Conservation (phyloP, 441 rosid species). For the Syzygium syzygioides region DNA sequence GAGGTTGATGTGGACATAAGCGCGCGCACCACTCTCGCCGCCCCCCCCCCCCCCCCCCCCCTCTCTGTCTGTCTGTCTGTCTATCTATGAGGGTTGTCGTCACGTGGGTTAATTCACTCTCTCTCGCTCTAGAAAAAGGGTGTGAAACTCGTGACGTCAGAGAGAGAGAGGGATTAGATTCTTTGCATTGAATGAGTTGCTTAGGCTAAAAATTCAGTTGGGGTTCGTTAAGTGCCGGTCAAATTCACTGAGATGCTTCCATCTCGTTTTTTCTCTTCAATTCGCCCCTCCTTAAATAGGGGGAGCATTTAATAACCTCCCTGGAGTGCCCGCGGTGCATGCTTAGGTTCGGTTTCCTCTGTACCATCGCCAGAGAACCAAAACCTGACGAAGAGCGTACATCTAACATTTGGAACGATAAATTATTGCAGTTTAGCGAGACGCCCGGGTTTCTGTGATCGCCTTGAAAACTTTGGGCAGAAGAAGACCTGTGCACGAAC, state of each 20-base stretch:
- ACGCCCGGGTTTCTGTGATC: no score
- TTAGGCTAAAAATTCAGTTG: background rate
- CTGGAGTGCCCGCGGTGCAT: fast-evolving
- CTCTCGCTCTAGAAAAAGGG: background rate
- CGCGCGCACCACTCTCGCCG: background rate
- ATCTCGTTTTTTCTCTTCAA: background rate
- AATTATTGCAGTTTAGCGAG: fast-evolving
- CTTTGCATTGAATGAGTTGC: background rate
- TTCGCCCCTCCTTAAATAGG: background rate
- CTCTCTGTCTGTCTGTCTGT: background rate
- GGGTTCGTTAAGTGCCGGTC: background rate
- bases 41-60: no score
- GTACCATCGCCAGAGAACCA: no score
- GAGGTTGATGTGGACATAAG: background rate
- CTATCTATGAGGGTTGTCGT: background rate
- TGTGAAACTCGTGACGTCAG: background rate
- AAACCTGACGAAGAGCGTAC: no score
- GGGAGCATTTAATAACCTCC: background rate
- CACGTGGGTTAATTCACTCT: background rate
- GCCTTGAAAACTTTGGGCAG: no score
- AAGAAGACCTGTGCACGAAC: no score
- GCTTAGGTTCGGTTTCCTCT: no score
- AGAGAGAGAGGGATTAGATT: background rate
- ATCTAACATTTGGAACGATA: no score
- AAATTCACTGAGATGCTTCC: background rate